These are phyloP conservation scores for Apiotrichum siamense DNA, from an alignment of 1,284 basidiomycete species.

Conservation along the genomic window DNA sequence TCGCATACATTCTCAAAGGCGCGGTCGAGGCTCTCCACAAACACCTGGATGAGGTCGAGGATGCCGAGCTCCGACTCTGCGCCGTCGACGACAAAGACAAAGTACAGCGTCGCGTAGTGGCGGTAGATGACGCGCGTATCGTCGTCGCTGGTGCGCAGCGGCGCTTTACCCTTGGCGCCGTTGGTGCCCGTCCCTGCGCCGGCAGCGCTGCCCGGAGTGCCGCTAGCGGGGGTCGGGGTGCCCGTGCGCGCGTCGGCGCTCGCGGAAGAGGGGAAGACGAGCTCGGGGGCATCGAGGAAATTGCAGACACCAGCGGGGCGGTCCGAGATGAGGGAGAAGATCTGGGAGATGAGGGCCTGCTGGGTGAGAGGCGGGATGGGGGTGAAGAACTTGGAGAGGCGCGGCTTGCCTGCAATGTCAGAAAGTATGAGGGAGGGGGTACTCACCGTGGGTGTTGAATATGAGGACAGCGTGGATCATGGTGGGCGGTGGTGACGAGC, in stretches of 20 bases:
- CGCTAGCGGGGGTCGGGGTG: constrained; percentile 18
- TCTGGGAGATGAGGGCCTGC: constrained; percentile 63
- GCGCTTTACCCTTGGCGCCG: constrained; percentile 17
- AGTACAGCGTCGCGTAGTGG: constrained; percentile 90
- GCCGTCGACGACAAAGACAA: constrained; percentile 92
- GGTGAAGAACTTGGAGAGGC: constrained; percentile 94
- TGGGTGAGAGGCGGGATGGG: constrained; percentile 69
- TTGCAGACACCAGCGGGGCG: constrained; percentile 77
- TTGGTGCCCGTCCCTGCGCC: constrained; percentile 2
- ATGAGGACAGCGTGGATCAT: constrained; percentile 88
- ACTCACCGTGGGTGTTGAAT: constrained; percentile 56
- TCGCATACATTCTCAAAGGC: constrained; percentile 99
- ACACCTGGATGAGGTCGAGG: constrained; percentile 95
- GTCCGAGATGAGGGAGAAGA: constrained; percentile 73
- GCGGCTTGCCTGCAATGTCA: constrained; percentile 83
- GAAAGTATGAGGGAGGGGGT: constrained; percentile 39
- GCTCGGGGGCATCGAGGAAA: constrained; percentile 84
- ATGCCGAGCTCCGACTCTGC: constrained; percentile 95
- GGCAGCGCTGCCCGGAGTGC: constrained; percentile 5
- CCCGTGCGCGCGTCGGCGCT: too few species aligned
- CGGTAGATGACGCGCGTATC: constrained; percentile 51
- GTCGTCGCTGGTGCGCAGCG: constrained; percentile 29
- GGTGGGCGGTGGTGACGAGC: not conserved
- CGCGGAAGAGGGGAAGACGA: constrained; percentile 51
- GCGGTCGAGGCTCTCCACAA: constrained; percentile 92